A percentile compares a stretch with the other conserved stretches of the same genome.
Conservation (phyloP, 139 green algal species). For the Diplosphaera chodatii region DNA sequence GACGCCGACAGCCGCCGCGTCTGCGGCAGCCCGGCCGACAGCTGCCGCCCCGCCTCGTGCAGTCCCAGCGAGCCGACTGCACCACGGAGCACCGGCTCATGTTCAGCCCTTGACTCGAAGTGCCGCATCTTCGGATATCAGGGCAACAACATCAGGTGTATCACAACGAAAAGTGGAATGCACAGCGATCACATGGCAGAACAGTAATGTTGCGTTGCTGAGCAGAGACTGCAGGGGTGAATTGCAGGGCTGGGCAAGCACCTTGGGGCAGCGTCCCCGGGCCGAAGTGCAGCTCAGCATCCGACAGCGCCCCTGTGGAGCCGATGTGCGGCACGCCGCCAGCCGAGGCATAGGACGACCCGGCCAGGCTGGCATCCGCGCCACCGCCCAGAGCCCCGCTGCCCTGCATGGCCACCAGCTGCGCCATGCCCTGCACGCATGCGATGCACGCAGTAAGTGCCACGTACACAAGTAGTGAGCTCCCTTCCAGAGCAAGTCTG, state of each 20-base stretch:
- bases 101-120: no score
- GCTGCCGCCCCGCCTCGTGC: not conserved
- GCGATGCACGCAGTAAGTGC: no score
- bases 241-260: not conserved
- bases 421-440: not conserved
- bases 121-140: no score
- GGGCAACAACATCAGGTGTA: no score
- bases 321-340: not conserved
- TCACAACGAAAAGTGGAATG: no score
- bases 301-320: not conserved
- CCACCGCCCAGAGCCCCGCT: not conserved
- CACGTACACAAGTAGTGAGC: no score
- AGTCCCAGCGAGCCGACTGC: not conserved
- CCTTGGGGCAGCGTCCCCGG: not conserved
- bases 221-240: no score
- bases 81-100: no score
- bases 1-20: not conserved
- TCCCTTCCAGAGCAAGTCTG: no score
- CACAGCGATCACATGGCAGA: no score
- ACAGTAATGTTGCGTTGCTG: no score
- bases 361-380: not conserved
- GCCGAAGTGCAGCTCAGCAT: not conserved
- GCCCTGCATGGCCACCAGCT: slow-evolving; percentile 11
- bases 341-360: not conserved
- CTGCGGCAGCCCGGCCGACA: not conserved